Evolutionary conservation across 2,329 filamentous ascomycete genomes (phyloP).

Genomic region (Fusarium chlamydosporum): DNA sequence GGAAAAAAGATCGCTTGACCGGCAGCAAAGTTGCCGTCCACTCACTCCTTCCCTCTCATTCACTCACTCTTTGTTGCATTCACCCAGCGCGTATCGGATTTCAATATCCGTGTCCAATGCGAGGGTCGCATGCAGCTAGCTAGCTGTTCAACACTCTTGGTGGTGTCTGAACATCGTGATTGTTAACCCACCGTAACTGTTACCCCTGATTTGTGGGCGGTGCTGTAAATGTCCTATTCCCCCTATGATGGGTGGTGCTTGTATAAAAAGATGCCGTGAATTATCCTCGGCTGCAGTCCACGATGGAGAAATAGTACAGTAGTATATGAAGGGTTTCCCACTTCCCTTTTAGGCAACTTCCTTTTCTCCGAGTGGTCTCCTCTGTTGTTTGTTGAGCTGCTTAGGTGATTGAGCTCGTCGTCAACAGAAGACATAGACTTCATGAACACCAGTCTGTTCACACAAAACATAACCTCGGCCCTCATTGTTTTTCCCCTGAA

Average conservation of each 20-base stretch:
- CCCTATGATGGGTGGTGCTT: conserved; percentile 11
- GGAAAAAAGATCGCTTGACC: conserved; percentile 15
- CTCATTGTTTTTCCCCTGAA: not conserved
- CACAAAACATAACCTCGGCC: conserved; percentile 40
- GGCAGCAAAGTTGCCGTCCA: conserved; percentile 19
- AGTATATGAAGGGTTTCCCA: conserved; percentile 11
- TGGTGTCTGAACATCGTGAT: not conserved
- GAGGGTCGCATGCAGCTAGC: conserved; percentile 22
- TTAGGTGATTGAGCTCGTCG: not conserved
- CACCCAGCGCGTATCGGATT: conserved; percentile 38
- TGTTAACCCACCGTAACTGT: conserved; percentile 17
- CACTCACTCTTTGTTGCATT: conserved; percentile 3
- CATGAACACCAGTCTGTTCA: not conserved
- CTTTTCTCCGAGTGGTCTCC: conserved; percentile 40
- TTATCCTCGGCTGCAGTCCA: conserved; percentile 43
- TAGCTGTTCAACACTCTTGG: not conserved
- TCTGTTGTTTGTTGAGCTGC: conserved; percentile 16
- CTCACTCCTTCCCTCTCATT: not conserved
- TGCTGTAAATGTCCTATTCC: conserved; percentile 10
- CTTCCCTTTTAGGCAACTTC: conserved; percentile 40
- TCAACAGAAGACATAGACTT: not conserved
- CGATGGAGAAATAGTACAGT: conserved; percentile 2
- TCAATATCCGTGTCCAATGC: conserved; percentile 35
- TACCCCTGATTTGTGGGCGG: conserved; percentile 23
- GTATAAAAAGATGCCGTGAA: conserved; percentile 19